Base-by-base conservation (phyloP, 2,329 filamentous ascomycete genomes). In the Ceratocystis ficicola region DNA sequence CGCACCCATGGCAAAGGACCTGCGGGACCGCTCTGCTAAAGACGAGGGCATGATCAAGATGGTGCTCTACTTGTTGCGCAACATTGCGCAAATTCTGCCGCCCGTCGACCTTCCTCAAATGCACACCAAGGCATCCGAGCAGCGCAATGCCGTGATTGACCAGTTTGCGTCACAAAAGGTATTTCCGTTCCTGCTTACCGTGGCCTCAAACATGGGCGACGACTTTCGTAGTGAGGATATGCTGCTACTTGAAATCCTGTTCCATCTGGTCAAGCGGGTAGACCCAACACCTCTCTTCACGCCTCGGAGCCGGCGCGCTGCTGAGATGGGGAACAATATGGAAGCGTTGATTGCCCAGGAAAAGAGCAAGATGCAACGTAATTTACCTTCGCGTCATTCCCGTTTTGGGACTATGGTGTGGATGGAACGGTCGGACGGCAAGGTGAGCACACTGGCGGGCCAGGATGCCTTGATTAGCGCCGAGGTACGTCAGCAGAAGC, bases 321-420 rank as follows among this genome's bases (percentile, higher is more conserved):
- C 81, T 64, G 84, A 84, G 46, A 87, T 88, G 68, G 84, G 85
- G 0, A 80, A 88, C 67, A 90, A 96, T 72, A 80, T 97, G 8
- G 83, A 85, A 25, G 79, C 80, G 17, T 76, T 96, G 72, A 84
- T 96, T 74, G 84, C 83, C 65, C 90, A 94, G 72, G 94, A 99
- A 75, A 86, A 86, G 1, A 83, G 86, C n/a, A 89, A 95, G 85
- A 80, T 90, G 65, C 85, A 87, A 70, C 83, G 86, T 70, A 86
- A 86, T 72, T 89, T 88, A 2, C 89, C 92, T 0, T 92, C 90
- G 2, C 81, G 94, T 61, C 94, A 99, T 75, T 95, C 92, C 70
- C 84, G 94, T 44, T 99, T 97, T 72, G 94, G 94, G 2, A 95
- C 92, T 10, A 97, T 97, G 89, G 86, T 96, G 44, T 97, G 93